phyloP scores from a whole-genome alignment of 257 asterid species.

The Ophiorrhiza pumila region DNA sequence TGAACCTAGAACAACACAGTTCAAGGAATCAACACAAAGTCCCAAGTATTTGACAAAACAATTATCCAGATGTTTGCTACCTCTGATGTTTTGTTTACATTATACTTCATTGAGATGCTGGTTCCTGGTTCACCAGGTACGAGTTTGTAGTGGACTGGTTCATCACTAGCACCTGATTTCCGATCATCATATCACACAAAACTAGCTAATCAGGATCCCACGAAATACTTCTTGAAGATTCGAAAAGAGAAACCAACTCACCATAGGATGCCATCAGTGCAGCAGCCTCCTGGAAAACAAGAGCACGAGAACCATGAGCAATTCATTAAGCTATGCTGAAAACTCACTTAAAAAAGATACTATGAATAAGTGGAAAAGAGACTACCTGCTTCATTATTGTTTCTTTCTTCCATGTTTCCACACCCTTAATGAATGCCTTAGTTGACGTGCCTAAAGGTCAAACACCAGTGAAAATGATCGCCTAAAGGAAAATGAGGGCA shows the following conservation, averaged over 20 bases:
- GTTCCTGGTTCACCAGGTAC: constrained; percentile 65
- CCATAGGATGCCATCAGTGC: constrained; percentile 44
- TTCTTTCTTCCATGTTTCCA: constrained; percentile 93
- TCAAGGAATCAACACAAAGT: neutral
- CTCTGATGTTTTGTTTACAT: constrained; percentile 40
- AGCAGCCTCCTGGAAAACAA: constrained; percentile 55
- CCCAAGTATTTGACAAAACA: neutral
- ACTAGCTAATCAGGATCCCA: neutral
- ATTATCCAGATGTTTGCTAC: constrained; percentile 31
- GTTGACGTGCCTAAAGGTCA: constrained; percentile 68
- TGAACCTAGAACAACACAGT: constrained; percentile 46
- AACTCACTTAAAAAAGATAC: neutral
- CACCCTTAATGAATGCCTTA: constrained; percentile 82
- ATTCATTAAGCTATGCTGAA: neutral
- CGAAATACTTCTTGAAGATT: neutral
- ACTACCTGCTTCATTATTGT: constrained; percentile 71
- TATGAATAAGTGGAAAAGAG: constrained; percentile 9
- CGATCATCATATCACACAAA: neutral
- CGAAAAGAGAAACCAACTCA: constrained; percentile 27
- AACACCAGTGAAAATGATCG: constrained; percentile 14
- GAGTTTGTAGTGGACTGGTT: constrained; percentile 62
- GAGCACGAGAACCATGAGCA: neutral
- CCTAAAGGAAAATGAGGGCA: constrained; percentile 8
- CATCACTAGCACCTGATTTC: constrained; percentile 44
- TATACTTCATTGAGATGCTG: constrained; percentile 26